These are phyloP conservation scores for Claviceps citrina DNA, from an alignment of 2,329 filamentous ascomycete species.

Conservation along the genomic window DNA sequence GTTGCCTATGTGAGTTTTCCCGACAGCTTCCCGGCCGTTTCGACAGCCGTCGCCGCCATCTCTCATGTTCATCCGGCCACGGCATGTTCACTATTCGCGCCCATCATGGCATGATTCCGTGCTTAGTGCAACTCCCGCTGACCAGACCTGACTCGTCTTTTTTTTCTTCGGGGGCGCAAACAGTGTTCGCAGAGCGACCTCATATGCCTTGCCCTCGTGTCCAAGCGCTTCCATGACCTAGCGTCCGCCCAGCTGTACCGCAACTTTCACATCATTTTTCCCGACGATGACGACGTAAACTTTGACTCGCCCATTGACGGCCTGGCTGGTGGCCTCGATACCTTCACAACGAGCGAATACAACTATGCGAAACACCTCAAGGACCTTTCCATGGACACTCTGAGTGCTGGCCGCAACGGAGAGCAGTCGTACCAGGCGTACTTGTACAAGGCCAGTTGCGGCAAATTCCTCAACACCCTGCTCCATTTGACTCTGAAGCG, in stretches of 20 bases:
- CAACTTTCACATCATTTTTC: constrained; percentile 44
- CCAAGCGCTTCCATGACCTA: constrained; percentile 39
- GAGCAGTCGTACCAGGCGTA: constrained; percentile 39
- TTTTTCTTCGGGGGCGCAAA: neutral
- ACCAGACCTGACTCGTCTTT: neutral
- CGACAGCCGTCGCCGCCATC: neutral
- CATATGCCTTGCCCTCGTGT: constrained; percentile 43
- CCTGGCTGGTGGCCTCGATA: constrained; percentile 42
- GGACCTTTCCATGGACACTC: constrained; percentile 40
- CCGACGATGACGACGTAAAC: constrained; percentile 38
- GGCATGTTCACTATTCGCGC: too few relatives aligned
- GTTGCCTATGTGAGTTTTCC: constrained; percentile 27
- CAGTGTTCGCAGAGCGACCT: constrained; percentile 38
- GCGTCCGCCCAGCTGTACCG: constrained; percentile 44
- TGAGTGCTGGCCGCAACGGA: constrained; percentile 35
- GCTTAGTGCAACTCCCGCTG: too few relatives aligned
- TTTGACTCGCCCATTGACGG: constrained; percentile 40
- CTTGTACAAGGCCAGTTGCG: constrained; percentile 38
- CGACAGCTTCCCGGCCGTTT: too few relatives aligned
- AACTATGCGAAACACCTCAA: constrained; percentile 44
- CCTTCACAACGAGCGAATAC: constrained; percentile 47
- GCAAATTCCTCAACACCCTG: constrained; percentile 49
- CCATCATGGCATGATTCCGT: too few relatives aligned
- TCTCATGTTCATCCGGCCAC: too few relatives aligned
- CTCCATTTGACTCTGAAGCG: constrained; percentile 41